Evolutionary conservation across 2,329 filamentous ascomycete species (phyloP), one percentile per base, ranked within the genome.

Genomic region (Xylaria sp.): DNA sequence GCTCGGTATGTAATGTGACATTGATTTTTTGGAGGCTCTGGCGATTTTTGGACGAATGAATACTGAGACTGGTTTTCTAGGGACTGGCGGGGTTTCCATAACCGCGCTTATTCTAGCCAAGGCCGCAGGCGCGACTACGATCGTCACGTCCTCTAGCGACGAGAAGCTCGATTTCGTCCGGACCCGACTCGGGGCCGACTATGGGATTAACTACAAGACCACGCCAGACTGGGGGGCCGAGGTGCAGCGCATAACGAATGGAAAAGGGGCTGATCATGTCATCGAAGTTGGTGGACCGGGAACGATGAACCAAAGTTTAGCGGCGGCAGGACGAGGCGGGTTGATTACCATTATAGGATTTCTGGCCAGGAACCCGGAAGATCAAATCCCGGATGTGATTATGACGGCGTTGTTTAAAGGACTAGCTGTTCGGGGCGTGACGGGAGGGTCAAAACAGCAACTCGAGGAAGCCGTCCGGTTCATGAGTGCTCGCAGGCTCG

Each of bases 121-220:
- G 70, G 84, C 84, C 8, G 77, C 78, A 1, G 83, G 79, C 12
- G 81, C 80, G 0, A 79, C 74, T 41, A 68, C 83, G 10, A 84
- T 88, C 70, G 81, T 87, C 65, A 88, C 86, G 0, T 86, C 85
- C 0, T 85, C 85, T 0, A 83, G 81, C 4, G 83, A 86, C 68
- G 71, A 77, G 3, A 87, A 87, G 70, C 78, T 86, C 6, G 72
- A 76, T 7, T 57, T 74, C 3, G 79, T 78, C 8, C 77, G 79
- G 67, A 68, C 74, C 2, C 75, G 73, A 15, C 76, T 77, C 30
- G 83, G 84, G 10, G 83, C 81, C 1, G 81, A 83, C 57, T 74
- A 82, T 60, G 78, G 76, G 2, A 82, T 87, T 76, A 87, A 87
- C 75, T 86, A 86, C 75, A 81, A 79, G 59, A 82, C 76, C 1